Base-by-base conservation (phyloP, 768 basidiomycete species). In the Termitomyces eurrhizus region DNA sequence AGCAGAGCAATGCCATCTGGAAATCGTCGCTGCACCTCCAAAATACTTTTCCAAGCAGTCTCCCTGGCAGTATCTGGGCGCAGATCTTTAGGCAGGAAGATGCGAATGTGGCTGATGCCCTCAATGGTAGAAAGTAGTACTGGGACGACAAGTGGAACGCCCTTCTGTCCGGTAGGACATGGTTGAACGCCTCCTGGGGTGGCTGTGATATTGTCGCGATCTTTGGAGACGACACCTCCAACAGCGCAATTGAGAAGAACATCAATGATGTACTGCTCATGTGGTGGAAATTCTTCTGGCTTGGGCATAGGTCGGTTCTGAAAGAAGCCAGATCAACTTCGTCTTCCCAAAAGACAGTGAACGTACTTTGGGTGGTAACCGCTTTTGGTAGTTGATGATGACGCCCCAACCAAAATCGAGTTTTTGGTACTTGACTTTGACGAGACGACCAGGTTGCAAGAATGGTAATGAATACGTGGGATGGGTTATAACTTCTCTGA, bases 351-450 rank as follows among this genome's bases (percentile, higher is more conserved):
- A 46, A 56, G 14, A 45, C 9, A 52, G 46, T 41, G 57, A 12
- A 66, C 76, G 26, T 62, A 88, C 93, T 78, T 94, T 96, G 16
- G 90, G 83, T n/a, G 87, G 84, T 24, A 87, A 66, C 0, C 95
- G 85, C 73, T 97, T 97, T 70, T 92, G 88, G 68, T 87, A 98
- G 70, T 94, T 95, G 69, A 98, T 83, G 55, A 98, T 85, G 46
- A 94, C 84, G 42, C 96, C 96, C 97, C 97, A 98, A 11, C 96
- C 96, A 72, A 96, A 98, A 73, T 99, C 91, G 14, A 88, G 76
- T 42, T 90, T 88, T 63, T 88, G 85, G 70, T 97, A 83, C 69
- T 90, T 90, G 66, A 99, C 83, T 68, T 90, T 91, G 52, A 98
- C 91, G n/a, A 98, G 79, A 4, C 97, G 87, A 35, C 97, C 97